These are phyloP conservation scores for Marchantia paleacea DNA, from an alignment of 225 moss, liverwort and hornwort genomes.

Conservation along the genomic window DNA sequence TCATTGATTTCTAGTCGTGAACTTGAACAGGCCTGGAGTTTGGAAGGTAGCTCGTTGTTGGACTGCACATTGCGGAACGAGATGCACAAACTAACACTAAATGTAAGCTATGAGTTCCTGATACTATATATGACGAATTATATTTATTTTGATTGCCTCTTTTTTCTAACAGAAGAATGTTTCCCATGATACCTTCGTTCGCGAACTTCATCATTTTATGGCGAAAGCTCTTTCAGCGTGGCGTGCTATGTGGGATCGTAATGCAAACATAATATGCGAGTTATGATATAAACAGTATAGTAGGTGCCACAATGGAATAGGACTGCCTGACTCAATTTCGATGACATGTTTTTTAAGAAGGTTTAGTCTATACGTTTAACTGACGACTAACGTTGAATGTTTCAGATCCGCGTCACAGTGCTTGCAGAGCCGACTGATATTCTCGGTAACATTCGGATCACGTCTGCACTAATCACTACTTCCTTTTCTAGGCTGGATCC, in stretches of 20 bases:
- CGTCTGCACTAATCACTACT: constrained; percentile 17
- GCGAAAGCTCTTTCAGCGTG: too few species aligned
- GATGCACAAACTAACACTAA: constrained; percentile 25
- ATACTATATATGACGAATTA: too few species aligned
- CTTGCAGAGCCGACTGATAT: constrained; percentile 34
- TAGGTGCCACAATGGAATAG: too few species aligned
- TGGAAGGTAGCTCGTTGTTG: constrained; percentile 23
- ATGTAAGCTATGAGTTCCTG: constrained; percentile 11
- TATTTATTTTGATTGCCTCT: too few species aligned
- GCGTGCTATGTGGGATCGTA: too few species aligned
- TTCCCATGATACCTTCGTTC: too few species aligned
- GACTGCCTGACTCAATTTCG: background rate
- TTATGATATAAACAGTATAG: too few species aligned
- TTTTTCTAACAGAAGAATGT: too few species aligned
- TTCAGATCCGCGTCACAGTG: constrained; percentile 29
- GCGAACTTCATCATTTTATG: too few species aligned
- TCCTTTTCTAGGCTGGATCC: background rate
- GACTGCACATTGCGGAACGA: constrained; percentile 29
- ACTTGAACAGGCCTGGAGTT: constrained; percentile 28
- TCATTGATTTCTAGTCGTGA: background rate
- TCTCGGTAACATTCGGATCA: constrained; percentile 29
- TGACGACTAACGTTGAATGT: background rate
- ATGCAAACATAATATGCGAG: too few species aligned
- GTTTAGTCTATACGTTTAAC: background rate
- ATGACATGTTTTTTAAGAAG: background rate